Evolutionary conservation across 768 basidiomycete species (phyloP), one percentile per base, ranked within the genome.

Genomic region (Pleurotus pulmonarius): DNA sequence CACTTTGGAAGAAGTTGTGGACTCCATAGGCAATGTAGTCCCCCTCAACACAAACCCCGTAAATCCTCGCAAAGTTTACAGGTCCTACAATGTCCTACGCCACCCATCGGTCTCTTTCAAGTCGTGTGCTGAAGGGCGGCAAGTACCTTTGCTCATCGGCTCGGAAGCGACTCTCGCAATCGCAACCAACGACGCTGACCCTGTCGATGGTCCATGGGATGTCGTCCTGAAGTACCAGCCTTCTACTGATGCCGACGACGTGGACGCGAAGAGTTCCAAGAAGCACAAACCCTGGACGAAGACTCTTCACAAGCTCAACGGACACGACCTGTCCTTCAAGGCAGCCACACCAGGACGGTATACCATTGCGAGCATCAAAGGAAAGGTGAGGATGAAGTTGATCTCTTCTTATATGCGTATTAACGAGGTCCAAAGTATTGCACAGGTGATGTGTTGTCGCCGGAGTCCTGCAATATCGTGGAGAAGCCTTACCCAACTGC

Each of bases 21-120:
- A 97, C 64, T 83, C 86, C 12, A 74, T 88, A 51, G 92, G 92
- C 13, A 97, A 98, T 64, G 66, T 81, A 9, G 75, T 91, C n/a
- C 39, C 34, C n/a, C n/a, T 53, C 15, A 39, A 16, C 13, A 9
- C 39, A 24, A 25, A 40, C 51, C 75, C 67, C 25, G 75, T 81
- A 29, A 71, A 69, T 29, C 70, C 67, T 52, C 73, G 77, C 6
- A 76, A 77, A 51, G 80, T 75, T 1, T 80, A 75, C 26, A 80
- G 88, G 20, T 82, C 87, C 0, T 77, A 92, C 51, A 73, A 83
- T 12, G 84, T 97, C 49, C 74, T 95, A 49, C 79, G 84, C 29
- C 83, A 87, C 38, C 89, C 92, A 0, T 76, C 78, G 0, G 76
- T 89, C 39, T 83, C 87, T 1, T 94, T 96, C 78, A 79, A 77